Evolutionary conservation across 2,329 filamentous ascomycete species (phyloP).

Genomic region (Pseudocercospora crystallina): DNA sequence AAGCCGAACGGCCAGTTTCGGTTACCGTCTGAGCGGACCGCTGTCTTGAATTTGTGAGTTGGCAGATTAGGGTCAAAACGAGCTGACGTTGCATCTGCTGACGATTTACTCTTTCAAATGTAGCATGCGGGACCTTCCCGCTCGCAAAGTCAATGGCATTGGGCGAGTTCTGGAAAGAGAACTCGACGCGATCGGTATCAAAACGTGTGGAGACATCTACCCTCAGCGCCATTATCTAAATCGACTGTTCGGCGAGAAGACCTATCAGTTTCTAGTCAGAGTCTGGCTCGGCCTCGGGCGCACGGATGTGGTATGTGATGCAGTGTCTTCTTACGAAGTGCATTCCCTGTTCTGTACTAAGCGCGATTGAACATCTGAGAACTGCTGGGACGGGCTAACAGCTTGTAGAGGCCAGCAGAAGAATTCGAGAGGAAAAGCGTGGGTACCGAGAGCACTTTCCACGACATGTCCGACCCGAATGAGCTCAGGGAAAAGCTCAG

Average conservation of each 20-base stretch:
- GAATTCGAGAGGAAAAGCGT: constrained; percentile 91
- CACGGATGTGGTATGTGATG: constrained; percentile 52
- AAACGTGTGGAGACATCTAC: constrained; percentile 86
- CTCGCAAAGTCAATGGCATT: constrained; percentile 92
- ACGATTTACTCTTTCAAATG: too few species aligned
- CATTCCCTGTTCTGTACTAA: too few species aligned
- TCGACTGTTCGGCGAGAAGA: constrained; percentile 86
- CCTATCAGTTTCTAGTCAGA: constrained; percentile 79
- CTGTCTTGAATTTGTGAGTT: constrained; percentile 65
- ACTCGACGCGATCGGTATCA: constrained; percentile 80
- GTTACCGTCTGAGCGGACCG: constrained; percentile 67
- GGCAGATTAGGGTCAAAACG: constrained; percentile 38
- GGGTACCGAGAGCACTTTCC: constrained; percentile 89
- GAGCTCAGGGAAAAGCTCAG: constrained; percentile 74
- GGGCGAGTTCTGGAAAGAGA: constrained; percentile 91
- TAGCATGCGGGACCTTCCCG: constrained; percentile 72
- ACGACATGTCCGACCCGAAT: constrained; percentile 68
- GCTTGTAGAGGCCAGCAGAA: constrained; percentile 71
- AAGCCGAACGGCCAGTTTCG: constrained; percentile 93
- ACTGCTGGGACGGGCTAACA: constrained; percentile 24
- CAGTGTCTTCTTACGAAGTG: too few species aligned
- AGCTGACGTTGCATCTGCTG: too few species aligned
- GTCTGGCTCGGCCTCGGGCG: constrained; percentile 84
- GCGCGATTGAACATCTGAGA: too few species aligned
- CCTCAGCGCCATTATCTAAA: constrained; percentile 69